Conservation (phyloP, 2,329 filamentous ascomycete genomes). For the Pseudogymnoascus sp. region DNA sequence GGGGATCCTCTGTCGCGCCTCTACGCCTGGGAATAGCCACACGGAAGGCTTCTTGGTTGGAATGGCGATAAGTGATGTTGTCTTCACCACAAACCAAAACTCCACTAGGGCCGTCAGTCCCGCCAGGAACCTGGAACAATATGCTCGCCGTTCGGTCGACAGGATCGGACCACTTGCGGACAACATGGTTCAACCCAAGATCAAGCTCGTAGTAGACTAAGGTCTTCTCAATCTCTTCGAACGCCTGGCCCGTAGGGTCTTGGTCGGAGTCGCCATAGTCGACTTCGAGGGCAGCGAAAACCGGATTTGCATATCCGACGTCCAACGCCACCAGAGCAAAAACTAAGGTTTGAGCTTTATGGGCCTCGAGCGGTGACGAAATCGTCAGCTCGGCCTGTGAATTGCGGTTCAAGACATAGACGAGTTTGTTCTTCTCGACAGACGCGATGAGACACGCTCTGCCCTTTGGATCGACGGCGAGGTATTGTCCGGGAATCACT, state of each 20-base stretch:
- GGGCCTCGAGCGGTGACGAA: conserved; percentile 91
- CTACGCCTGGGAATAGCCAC: conserved; percentile 81
- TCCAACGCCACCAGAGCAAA: conserved; percentile 83
- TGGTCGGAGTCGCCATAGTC: conserved; percentile 89
- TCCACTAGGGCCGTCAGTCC: conserved; percentile 86
- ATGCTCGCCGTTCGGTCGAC: conserved; percentile 85
- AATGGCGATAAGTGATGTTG: conserved; percentile 93
- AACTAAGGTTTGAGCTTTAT: conserved; percentile 85
- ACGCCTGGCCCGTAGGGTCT: conserved; percentile 77
- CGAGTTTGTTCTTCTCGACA: conserved; percentile 97
- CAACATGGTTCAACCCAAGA: conserved; percentile 91
- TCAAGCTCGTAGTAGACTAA: conserved; percentile 98
- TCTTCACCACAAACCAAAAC: conserved; percentile 93
- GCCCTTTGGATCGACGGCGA: conserved; percentile 91
- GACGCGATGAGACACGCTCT: conserved; percentile 91
- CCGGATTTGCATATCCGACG: conserved; percentile 92
- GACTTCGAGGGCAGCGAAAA: conserved; percentile 90
- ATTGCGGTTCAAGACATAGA: conserved; percentile 96
- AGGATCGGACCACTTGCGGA: conserved; percentile 90
- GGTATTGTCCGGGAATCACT: conserved; percentile 90
- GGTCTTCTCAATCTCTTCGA: conserved; percentile 75
- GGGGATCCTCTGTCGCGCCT: conserved; percentile 84
- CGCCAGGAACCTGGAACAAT: conserved; percentile 91
- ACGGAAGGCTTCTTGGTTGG: conserved; percentile 81
- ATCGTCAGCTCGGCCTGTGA: conserved; percentile 92